phyloP scores from a whole-genome alignment of 805 yeast species.

The Suhomyces canberraensis region DNA sequence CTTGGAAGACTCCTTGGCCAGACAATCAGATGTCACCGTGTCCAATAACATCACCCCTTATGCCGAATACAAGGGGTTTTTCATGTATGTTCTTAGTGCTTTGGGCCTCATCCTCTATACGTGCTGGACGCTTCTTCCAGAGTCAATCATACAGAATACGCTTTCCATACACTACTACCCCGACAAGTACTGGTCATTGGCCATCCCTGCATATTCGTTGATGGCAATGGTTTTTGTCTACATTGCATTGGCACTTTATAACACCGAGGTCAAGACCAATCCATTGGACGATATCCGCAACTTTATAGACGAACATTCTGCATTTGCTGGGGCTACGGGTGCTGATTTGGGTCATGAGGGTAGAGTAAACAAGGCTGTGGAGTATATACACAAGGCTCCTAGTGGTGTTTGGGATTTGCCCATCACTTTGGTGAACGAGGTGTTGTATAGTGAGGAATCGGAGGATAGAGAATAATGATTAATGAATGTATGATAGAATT shows the following conservation, averaged over 20 bases:
- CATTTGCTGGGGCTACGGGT: constrained; percentile 20
- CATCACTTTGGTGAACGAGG: constrained; percentile 61
- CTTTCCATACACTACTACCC: constrained; percentile 73
- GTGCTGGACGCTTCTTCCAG: constrained; percentile 76
- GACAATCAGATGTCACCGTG: constrained; percentile 65
- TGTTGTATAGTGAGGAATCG: constrained; percentile 47
- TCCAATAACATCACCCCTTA: constrained; percentile 52
- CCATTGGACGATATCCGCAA: constrained; percentile 57
- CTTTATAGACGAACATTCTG: constrained; percentile 65
- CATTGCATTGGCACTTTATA: constrained; percentile 65
- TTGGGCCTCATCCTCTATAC: constrained; percentile 37
- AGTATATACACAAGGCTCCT: constrained; percentile 51
- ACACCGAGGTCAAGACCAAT: constrained; percentile 70
- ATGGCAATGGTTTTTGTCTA: constrained; percentile 73
- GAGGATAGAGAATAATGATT: not conserved
- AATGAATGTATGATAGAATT: too few species aligned
- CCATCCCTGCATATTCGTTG: constrained; percentile 67
- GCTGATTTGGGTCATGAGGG: constrained; percentile 13
- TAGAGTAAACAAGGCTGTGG: constrained; percentile 9
- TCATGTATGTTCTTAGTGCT: constrained; percentile 67
- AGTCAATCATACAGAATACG: constrained; percentile 42
- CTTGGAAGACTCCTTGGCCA: constrained; percentile 49
- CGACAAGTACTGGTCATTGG: constrained; percentile 87
- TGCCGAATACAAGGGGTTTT: constrained; percentile 86
- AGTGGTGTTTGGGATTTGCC: constrained; percentile 90